These are phyloP conservation scores for Claviceps humidiphila DNA, from an alignment of 2,329 filamentous ascomycete species.

Conservation along the genomic window DNA sequence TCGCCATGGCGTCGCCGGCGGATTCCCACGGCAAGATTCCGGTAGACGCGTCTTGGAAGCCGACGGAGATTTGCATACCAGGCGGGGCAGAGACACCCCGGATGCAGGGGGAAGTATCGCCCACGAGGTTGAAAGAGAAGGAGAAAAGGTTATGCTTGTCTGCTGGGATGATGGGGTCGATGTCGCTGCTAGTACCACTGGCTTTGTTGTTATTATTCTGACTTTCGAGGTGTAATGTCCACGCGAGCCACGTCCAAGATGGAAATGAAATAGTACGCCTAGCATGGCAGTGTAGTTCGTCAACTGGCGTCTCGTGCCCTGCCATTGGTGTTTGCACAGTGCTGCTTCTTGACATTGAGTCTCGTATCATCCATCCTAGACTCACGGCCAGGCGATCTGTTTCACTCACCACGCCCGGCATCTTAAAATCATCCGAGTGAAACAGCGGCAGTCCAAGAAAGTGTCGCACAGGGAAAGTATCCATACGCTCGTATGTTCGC, in stretches of 20 bases:
- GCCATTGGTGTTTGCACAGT: neutral
- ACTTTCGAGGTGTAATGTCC: slow-evolving; percentile 14
- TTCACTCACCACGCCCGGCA: slow-evolving; percentile 14
- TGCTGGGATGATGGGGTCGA: neutral
- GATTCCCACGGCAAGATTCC: slow-evolving; percentile 22
- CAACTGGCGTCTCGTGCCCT: slow-evolving; percentile 7
- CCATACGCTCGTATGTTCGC: slow-evolving; percentile 15
- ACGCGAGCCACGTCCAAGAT: slow-evolving; percentile 26
- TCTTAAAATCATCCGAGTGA: slow-evolving; percentile 18
- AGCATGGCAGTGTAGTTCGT: slow-evolving; percentile 14
- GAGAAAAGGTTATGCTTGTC: slow-evolving; percentile 8
- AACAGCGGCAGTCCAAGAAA: slow-evolving; percentile 23
- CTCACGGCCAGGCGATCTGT: slow-evolving; percentile 22
- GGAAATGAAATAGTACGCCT: slow-evolving; percentile 13
- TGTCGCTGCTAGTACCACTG: no score
- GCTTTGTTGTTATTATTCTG: neutral
- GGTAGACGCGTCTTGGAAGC: slow-evolving; percentile 20
- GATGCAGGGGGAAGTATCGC: slow-evolving; percentile 14
- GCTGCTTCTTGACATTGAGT: neutral
- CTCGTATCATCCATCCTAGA: slow-evolving; percentile 20
- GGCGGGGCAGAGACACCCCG: slow-evolving; percentile 19
- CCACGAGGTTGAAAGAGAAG: slow-evolving; percentile 20
- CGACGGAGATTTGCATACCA: slow-evolving; percentile 20
- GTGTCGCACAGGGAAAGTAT: slow-evolving; percentile 15
- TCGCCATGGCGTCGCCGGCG: slow-evolving; percentile 19